These are phyloP conservation scores for Monilinia fructigena DNA, from an alignment of 2,329 filamentous ascomycete genomes.

Conservation along the genomic window DNA sequence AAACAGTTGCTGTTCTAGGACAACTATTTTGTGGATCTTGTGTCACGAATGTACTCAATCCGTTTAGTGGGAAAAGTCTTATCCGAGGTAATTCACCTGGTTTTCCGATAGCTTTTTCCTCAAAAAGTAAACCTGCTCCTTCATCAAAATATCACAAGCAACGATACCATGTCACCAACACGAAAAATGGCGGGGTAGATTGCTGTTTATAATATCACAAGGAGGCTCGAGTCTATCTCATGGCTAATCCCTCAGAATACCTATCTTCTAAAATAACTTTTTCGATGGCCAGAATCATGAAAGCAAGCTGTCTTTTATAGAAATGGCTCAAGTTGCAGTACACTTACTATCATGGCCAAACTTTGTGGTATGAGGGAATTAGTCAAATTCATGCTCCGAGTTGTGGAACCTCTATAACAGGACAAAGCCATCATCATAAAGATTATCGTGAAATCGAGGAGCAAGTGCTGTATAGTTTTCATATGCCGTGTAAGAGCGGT, in stretches of 20 bases:
- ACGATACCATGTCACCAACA: slow-evolving; percentile 2
- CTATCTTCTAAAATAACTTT: background rate
- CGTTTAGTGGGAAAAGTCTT: slow-evolving; percentile 16
- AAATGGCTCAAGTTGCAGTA: slow-evolving; percentile 21
- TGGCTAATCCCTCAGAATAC: background rate
- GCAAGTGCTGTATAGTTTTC: slow-evolving; percentile 17
- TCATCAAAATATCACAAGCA: slow-evolving; percentile 4
- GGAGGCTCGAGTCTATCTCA: background rate
- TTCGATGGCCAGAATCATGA: background rate
- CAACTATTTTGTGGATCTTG: slow-evolving; percentile 4
- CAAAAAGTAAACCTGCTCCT: slow-evolving; percentile 2
- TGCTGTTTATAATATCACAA: background rate
- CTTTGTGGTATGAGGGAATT: slow-evolving; percentile 18
- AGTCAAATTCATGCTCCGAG: background rate
- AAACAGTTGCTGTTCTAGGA: slow-evolving; percentile 17
- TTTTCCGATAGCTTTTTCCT: background rate
- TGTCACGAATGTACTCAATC: slow-evolving; percentile 3
- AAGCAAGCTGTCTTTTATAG: slow-evolving; percentile 1
- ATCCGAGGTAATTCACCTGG: slow-evolving; percentile 15
- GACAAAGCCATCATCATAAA: background rate
- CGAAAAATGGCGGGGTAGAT: slow-evolving; percentile 11
- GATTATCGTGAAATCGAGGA: slow-evolving; percentile 18
- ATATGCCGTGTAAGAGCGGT: slow-evolving; percentile 14
- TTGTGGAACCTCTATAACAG: background rate
- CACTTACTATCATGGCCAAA: background rate